A percentile compares a stretch with the other conserved stretches of the same genome.
Conservation (phyloP, 2,329 filamentous ascomycete species). For the Emmonsiellopsis sp. region DNA sequence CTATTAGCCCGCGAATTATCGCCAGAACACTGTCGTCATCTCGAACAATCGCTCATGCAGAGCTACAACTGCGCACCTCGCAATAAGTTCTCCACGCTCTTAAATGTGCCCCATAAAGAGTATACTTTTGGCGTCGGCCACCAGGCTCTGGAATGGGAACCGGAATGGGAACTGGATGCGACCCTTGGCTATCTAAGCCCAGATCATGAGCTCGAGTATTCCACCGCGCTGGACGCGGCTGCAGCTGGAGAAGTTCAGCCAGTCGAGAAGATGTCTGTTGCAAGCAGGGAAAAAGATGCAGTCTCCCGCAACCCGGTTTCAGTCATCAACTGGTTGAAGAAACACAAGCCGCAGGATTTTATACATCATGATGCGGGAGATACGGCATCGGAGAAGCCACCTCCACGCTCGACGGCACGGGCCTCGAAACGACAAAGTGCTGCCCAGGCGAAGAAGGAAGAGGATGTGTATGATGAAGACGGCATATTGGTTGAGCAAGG, state of each 20-base stretch:
- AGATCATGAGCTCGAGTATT: slow-evolving; percentile 36
- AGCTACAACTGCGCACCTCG: slow-evolving; percentile 31
- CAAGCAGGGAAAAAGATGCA: slow-evolving; percentile 46
- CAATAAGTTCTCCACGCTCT: slow-evolving; percentile 24
- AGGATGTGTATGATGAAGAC: slow-evolving; percentile 37
- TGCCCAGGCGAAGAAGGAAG: slow-evolving; percentile 29
- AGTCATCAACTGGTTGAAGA: slow-evolving; percentile 90
- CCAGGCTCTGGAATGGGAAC: slow-evolving; percentile 12
- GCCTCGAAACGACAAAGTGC: slow-evolving; percentile 32
- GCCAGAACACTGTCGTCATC: slow-evolving; percentile 25
- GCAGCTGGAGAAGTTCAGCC: slow-evolving; percentile 46
- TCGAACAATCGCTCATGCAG: slow-evolving; percentile 30
- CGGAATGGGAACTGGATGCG: slow-evolving; percentile 21
- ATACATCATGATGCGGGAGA: slow-evolving; percentile 59
- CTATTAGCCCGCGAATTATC: slow-evolving; percentile 29
- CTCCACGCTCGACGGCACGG: slow-evolving; percentile 30
- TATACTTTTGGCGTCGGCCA: slow-evolving; percentile 10
- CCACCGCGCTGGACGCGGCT: slow-evolving; percentile 36
- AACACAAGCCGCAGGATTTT: slow-evolving; percentile 76
- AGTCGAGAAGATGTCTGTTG: slow-evolving; percentile 32
- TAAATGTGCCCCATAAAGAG: slow-evolving; percentile 23
- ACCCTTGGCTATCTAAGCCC: slow-evolving; percentile 36
- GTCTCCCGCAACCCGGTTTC: slow-evolving; percentile 73
- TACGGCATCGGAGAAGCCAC: slow-evolving; percentile 33
- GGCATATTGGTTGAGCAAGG: slow-evolving; percentile 27